phyloP scores from a whole-genome alignment of 2,329 filamentous ascomycete species.

The Hypoxylon sp. region DNA sequence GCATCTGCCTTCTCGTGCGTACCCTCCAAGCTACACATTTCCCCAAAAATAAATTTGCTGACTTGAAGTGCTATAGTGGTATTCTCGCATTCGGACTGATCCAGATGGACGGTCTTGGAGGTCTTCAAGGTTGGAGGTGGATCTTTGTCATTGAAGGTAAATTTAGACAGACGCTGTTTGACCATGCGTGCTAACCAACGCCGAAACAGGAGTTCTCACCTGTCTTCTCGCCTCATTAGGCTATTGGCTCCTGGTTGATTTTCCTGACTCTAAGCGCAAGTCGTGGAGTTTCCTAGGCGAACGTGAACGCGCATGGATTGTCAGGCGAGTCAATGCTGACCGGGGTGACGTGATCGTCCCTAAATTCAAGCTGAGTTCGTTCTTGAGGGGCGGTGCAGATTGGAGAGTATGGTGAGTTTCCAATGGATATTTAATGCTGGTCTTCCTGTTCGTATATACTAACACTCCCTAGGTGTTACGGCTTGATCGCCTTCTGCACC shows the following conservation, averaged over 20 bases:
- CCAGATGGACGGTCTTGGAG: conserved; percentile 70
- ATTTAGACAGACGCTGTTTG: neutral
- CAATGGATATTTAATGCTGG: neutral
- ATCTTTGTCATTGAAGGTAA: conserved; percentile 71
- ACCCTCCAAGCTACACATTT: neutral
- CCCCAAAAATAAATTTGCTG: neutral
- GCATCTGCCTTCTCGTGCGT: conserved; percentile 69
- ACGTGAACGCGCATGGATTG: conserved; percentile 55
- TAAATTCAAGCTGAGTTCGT: conserved; percentile 55
- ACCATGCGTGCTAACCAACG: conserved; percentile 2
- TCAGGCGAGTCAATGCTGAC: conserved; percentile 58
- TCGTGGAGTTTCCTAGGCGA: conserved; percentile 57
- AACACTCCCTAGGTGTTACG: conserved; percentile 69
- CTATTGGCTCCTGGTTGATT: conserved; percentile 63
- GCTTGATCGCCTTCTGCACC: conserved; percentile 71
- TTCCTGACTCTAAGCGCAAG: conserved; percentile 59
- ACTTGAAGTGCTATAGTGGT: conserved; percentile 54
- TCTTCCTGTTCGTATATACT: conserved; percentile 53
- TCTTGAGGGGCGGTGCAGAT: conserved; percentile 55
- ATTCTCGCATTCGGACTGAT: conserved; percentile 78
- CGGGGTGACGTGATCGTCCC: conserved; percentile 63
- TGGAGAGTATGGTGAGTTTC: conserved; percentile 58
- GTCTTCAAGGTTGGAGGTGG: conserved; percentile 73
- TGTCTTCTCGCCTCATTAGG: conserved; percentile 56
- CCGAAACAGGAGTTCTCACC: conserved; percentile 67